Conservation (phyloP, 805 yeast species). For the Zygosaccharomyces kombuchaensis region DNA sequence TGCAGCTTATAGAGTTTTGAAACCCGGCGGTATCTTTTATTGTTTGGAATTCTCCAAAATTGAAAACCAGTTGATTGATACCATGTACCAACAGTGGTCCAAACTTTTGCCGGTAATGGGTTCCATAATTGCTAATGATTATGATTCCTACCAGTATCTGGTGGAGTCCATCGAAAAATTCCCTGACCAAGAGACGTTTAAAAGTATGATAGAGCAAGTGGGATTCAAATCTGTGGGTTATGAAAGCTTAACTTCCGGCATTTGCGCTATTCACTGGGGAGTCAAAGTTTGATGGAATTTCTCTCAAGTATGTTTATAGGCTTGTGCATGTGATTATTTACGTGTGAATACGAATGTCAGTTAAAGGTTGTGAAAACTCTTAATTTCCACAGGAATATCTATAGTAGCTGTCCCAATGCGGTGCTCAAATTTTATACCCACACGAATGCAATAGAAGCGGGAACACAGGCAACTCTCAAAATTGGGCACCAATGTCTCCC, state of each 20-base stretch:
- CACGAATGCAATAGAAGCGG: conserved; percentile 51
- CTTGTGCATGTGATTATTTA: conserved; percentile 5
- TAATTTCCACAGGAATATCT: conserved; percentile 38
- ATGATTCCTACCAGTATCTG: conserved; percentile 92
- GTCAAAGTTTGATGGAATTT: conserved; percentile 57
- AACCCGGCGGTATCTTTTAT: conserved; percentile 97
- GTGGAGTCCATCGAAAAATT: conserved; percentile 91
- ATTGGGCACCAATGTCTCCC: conserved; percentile 52
- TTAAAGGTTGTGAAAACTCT: conserved; percentile 22
- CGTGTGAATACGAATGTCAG: conserved; percentile 2
- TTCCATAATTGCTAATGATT: conserved; percentile 89
- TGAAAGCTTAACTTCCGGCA: conserved; percentile 90
- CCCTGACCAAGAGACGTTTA: conserved; percentile 89
- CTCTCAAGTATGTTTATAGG: conserved; percentile 3
- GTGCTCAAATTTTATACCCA: conserved; percentile 42
- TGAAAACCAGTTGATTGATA: conserved; percentile 68
- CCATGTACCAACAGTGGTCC: conserved; percentile 81
- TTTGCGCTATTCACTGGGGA: conserved; percentile 94
- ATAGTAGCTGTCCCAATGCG: conserved; percentile 31
- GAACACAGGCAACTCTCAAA: conserved; percentile 63
- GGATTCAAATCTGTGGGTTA: conserved; percentile 94
- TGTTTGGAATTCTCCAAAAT: conserved; percentile 95
- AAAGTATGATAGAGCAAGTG: conserved; percentile 87
- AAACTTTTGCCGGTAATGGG: conserved; percentile 90
- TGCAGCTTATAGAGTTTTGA: conserved; percentile 92